Evolutionary conservation across 768 basidiomycete species (phyloP).

Genomic region (Suillus subaureus): DNA sequence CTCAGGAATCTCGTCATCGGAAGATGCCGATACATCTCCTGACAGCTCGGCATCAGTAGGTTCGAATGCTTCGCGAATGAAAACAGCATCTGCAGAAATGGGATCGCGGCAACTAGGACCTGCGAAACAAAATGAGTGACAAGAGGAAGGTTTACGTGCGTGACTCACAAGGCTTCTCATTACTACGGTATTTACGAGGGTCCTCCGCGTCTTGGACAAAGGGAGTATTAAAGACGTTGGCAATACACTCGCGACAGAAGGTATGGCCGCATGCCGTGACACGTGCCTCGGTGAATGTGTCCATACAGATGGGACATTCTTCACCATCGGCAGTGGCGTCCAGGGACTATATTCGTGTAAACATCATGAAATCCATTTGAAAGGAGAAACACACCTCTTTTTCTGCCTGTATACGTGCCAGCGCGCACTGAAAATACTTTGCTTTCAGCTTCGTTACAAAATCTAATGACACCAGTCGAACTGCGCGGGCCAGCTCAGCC

Average conservation of each 20-base stretch:
- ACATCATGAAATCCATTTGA: neutral
- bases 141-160: neutral
- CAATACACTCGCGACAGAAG: constrained; percentile 64
- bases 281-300: constrained; percentile 52
- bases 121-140: constrained; percentile 17
- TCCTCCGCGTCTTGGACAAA: constrained; percentile 39
- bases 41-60: constrained; percentile 51
- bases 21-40: neutral
- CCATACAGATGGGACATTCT: constrained; percentile 69
- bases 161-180: constrained; percentile 55
- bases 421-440: constrained; percentile 43
- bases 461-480: constrained; percentile 42
- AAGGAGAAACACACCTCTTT: constrained; percentile 41
- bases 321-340: constrained; percentile 54
- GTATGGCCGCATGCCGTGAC: constrained; percentile 62
- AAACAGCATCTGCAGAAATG: constrained; percentile 50
- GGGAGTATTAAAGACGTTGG: constrained; percentile 47
- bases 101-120: constrained; percentile 65
- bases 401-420: constrained; percentile 54
- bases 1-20: constrained; percentile 37
- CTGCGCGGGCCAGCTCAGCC: constrained; percentile 49
- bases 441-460: constrained; percentile 54
- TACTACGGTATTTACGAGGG: constrained; percentile 35
- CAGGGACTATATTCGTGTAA: constrained; percentile 37
- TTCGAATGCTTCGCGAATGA: constrained; percentile 61